Evolutionary conservation across 768 basidiomycete species (phyloP).

Genomic region (Calocera cornea): DNA sequence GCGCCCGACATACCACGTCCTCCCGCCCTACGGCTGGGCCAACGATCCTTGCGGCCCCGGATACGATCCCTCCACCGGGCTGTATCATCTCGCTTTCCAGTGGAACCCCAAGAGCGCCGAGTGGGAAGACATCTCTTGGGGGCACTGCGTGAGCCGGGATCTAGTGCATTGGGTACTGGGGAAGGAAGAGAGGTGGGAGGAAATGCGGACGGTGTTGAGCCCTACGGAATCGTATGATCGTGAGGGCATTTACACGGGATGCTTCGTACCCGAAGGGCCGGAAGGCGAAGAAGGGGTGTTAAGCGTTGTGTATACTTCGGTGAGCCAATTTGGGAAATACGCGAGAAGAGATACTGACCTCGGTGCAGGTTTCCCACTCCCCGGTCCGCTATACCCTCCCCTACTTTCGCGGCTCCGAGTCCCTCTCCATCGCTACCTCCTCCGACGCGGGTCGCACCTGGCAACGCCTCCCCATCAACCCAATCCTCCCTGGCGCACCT

Average conservation of each 20-base stretch:
- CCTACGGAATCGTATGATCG: background rate
- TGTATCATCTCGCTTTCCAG: slow-evolving; percentile 5
- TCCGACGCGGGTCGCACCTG: background rate
- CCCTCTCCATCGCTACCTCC: background rate
- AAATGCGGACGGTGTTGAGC: background rate
- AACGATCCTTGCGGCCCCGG: slow-evolving; percentile 5
- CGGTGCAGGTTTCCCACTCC: background rate
- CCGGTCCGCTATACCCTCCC: slow-evolving; percentile 5
- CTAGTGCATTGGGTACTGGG: background rate
- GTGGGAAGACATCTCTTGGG: slow-evolving; percentile 5
- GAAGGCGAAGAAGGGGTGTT: background rate
- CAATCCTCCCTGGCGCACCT: background rate
- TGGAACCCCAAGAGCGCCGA: slow-evolving; percentile 5
- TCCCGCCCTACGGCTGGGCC: background rate
- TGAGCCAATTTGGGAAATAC: background rate
- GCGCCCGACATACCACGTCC: slow-evolving; percentile 3
- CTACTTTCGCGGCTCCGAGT: background rate
- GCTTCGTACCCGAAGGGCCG: background rate
- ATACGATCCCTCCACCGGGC: background rate
- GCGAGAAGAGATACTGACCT: background rate
- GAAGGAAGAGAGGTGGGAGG: background rate
- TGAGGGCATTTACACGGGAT: background rate
- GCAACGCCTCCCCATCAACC: background rate
- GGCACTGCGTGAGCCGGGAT: background rate
- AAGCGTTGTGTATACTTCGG: background rate